phyloP scores from a whole-genome alignment of 768 basidiomycete genomes.

The Boletus coccyginus region DNA sequence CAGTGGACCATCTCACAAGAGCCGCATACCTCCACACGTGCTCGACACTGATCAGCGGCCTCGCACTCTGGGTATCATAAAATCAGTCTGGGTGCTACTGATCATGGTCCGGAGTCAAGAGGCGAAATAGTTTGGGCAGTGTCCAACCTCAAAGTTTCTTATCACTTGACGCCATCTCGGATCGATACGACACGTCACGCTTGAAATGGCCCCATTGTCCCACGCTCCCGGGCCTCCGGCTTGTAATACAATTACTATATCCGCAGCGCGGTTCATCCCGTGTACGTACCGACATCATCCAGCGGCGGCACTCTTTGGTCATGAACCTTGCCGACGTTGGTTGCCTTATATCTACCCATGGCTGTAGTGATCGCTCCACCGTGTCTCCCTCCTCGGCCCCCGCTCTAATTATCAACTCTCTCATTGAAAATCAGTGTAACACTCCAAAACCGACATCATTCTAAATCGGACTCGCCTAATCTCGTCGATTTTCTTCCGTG shows the following conservation, averaged over 20 bases:
- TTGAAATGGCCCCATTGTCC: neutral
- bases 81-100: conserved; percentile 4
- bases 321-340: conserved; percentile 10
- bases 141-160: conserved; percentile 17
- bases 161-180: conserved; percentile 21
- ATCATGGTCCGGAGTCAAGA: conserved; percentile 17
- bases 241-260: too few species aligned
- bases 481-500: too few species aligned
- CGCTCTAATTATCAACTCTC: too few species aligned
- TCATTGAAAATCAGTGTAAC: neutral
- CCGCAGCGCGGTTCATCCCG: too few species aligned
- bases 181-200: conserved; percentile 22
- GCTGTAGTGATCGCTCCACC: conserved; percentile 1
- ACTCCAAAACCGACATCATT: too few species aligned
- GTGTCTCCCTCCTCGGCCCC: neutral
- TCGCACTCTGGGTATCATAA: neutral
- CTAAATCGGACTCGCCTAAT: too few species aligned
- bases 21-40: conserved; percentile 12
- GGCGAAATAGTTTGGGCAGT: neutral
- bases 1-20: neutral
- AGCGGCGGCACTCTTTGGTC: too few species aligned
- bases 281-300: too few species aligned
- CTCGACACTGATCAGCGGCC: conserved; percentile 9
- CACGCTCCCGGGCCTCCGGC: neutral
- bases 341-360: conserved; percentile 3